Evolutionary conservation across 2,329 filamentous ascomycete genomes (phyloP).

Genomic region (Pseudogymnoascus sp.): DNA sequence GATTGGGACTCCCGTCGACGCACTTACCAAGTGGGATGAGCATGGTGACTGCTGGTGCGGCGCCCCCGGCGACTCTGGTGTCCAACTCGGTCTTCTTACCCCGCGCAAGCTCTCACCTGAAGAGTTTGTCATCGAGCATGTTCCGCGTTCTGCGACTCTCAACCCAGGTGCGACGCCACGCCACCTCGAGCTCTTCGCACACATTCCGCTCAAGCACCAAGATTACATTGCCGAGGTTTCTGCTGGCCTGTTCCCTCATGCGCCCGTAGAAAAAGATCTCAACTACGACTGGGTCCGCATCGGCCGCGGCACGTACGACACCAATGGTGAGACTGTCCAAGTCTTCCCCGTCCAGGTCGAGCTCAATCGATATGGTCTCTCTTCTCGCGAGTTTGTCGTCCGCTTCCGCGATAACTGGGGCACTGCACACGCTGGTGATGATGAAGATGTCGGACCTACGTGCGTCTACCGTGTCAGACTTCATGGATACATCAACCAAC

Average conservation of each 20-base stretch:
- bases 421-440: conserved; percentile 32
- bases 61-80: conserved; percentile 41
- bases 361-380: conserved; percentile 39
- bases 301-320: conserved; percentile 45
- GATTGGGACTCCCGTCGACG: conserved; percentile 39
- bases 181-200: conserved; percentile 63
- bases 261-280: conserved; percentile 24
- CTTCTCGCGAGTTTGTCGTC: conserved; percentile 46
- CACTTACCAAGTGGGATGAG: conserved; percentile 65
- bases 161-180: conserved; percentile 56
- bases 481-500: conserved; percentile 38
- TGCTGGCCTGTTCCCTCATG: conserved; percentile 32
- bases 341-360: conserved; percentile 46
- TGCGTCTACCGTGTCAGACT: conserved; percentile 59
- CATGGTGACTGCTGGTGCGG: conserved; percentile 86
- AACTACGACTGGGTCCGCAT: conserved; percentile 47
- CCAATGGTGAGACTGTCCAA: conserved; percentile 37
- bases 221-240: conserved; percentile 35
- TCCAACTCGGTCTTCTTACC: conserved; percentile 58
- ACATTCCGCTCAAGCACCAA: conserved; percentile 43
- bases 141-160: conserved; percentile 52
- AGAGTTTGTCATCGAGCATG: conserved; percentile 66
- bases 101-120: conserved; percentile 54
- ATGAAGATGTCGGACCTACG: conserved; percentile 41
- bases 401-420: conserved; percentile 53